phyloP scores from a whole-genome alignment of 257 asterid species.

The Prunella vulgaris region DNA sequence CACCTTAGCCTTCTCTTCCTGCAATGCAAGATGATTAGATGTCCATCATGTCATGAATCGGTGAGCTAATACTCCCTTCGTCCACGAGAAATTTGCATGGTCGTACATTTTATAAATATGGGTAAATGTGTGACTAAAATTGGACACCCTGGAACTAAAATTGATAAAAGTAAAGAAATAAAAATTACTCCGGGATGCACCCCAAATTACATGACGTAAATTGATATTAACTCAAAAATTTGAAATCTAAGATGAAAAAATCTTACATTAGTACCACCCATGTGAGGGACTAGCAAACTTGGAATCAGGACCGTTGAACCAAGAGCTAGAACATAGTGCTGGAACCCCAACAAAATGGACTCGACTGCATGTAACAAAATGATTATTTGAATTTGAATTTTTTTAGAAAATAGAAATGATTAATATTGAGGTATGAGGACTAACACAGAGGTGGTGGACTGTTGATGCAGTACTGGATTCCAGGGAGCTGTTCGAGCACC shows the following conservation, averaged over 20 bases:
- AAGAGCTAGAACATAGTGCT: conserved; percentile 63
- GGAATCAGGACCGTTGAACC: conserved; percentile 69
- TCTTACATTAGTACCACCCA: conserved; percentile 80
- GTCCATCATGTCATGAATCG: too few species aligned
- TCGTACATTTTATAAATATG: too few species aligned
- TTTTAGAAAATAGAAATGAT: neutral
- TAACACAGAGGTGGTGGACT: conserved; percentile 73
- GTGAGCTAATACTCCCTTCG: too few species aligned
- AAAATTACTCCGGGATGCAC: too few species aligned
- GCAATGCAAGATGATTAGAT: conserved; percentile 5
- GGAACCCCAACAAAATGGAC: conserved; percentile 62
- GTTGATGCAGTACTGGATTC: conserved; percentile 64
- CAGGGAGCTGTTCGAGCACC: conserved; percentile 56
- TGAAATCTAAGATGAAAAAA: neutral
- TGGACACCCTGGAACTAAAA: too few species aligned
- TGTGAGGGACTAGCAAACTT: conserved; percentile 51
- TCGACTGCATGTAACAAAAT: conserved; percentile 51
- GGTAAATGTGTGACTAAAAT: too few species aligned
- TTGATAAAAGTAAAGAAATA: too few species aligned
- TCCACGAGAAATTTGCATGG: too few species aligned
- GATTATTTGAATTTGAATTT: neutral
- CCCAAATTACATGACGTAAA: too few species aligned
- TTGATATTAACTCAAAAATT: too few species aligned
- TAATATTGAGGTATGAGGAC: conserved; percentile 1
- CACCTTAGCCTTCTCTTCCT: conserved; percentile 71